phyloP scores from a whole-genome alignment of 805 yeast genomes.

The Tetrapisispora phaffii region DNA sequence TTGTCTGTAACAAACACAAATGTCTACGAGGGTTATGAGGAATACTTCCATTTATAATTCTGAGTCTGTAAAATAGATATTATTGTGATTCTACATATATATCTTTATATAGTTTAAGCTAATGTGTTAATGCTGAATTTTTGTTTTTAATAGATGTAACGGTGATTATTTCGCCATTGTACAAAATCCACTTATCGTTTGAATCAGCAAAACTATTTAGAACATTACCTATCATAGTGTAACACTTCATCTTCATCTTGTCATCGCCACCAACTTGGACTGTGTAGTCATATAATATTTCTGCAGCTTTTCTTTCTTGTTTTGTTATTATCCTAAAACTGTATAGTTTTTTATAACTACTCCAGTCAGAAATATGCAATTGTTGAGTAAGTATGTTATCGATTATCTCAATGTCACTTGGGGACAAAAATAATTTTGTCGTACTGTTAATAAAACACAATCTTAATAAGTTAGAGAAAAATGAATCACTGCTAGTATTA shows the following conservation, averaged over 20 bases:
- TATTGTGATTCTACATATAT: neutral
- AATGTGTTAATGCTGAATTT: neutral
- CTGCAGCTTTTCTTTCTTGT: conserved; percentile 26
- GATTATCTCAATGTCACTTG: conserved; percentile 19
- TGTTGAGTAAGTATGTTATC: conserved; percentile 16
- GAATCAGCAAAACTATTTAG: conserved; percentile 18
- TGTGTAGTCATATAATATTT: conserved; percentile 18
- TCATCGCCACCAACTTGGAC: conserved; percentile 5
- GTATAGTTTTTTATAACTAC: conserved; percentile 16
- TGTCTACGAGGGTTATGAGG: conserved; percentile 1
- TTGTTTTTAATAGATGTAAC: conserved; percentile 20
- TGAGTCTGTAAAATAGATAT: neutral
- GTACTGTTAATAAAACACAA: conserved; percentile 8
- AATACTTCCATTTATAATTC: neutral
- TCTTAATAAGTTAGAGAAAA: conserved; percentile 19
- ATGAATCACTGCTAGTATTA: conserved; percentile 8
- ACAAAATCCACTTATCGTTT: conserved; percentile 25
- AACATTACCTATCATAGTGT: conserved; percentile 20
- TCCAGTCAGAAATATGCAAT: conserved; percentile 14
- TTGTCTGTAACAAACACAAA: neutral
- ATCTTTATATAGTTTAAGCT: conserved; percentile 2
- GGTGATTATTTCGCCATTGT: conserved; percentile 21
- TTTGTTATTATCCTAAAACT: conserved; percentile 23
- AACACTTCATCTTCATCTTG: conserved; percentile 14
- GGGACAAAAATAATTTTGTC: conserved; percentile 10